Evolutionary conservation across 2,329 filamentous ascomycete species (phyloP), one percentile per base, ranked within the genome.

Genomic region (Cytospora piceicola): DNA sequence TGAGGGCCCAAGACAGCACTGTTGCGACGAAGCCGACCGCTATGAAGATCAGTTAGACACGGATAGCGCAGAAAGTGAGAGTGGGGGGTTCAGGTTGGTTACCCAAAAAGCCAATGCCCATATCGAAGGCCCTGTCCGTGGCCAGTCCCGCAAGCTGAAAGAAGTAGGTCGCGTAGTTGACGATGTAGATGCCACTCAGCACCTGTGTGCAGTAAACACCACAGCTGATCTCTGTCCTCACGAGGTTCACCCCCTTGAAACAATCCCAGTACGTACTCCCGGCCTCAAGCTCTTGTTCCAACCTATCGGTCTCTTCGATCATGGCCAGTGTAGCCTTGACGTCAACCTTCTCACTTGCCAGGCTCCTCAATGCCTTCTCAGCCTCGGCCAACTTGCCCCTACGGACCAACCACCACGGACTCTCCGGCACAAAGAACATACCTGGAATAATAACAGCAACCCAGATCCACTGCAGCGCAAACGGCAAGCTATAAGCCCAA

Each of bases 171-270:
- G 85, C 87, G 69, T 88, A 90, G 64, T 85, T 85, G 57, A 88
- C 86, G 68, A 90, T 83, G 17, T 87, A 86, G 68, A 87, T 86
- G 29, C 88, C 87, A 60, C 83, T 85, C 2, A 90, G 77, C 24
- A 88, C 88, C 71, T 90, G 88, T 3, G 87, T 87, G 4, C 85
- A 82, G 78, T 88, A 90, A 8, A 88, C 85, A 73, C 88, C 87
- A 67, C 80, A 79, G 4, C 83, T 80, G 39, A 86, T 85, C 71
- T 86, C 84, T 0, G 84, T 86, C 24, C 84, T 80, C n/a, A 82
- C 78, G 22, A 80, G 71, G 66, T 84, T 83, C 49, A 78, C 76
- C 0, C 80, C 81, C 53, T 75, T 79, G 70, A 86, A 80, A 57
- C 83, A 85, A 66, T 86, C 83, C 29, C 74, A 22, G 68, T 85